Evolutionary conservation across 2,329 filamentous ascomycete genomes (phyloP).

Genomic region (Clonostachys sp.): DNA sequence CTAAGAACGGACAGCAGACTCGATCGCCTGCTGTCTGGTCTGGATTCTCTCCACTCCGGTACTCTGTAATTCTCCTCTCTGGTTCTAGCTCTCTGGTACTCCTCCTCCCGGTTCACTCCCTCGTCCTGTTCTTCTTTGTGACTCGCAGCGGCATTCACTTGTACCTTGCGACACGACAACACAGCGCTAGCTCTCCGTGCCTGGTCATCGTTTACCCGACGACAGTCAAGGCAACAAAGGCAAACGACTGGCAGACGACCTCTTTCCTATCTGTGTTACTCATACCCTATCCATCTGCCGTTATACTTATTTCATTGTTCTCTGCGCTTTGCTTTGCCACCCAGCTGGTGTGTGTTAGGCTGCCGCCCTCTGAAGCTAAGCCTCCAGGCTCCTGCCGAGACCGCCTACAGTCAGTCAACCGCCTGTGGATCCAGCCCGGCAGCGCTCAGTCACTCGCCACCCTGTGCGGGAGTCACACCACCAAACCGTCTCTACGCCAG

Average conservation of each 20-base stretch:
- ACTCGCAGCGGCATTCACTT: conserved; percentile 45
- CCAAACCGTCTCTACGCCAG: not conserved
- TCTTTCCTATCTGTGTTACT: conserved; percentile 1
- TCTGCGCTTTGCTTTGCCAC: not conserved
- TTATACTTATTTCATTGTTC: not conserved
- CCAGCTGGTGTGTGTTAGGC: not conserved
- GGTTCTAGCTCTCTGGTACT: conserved; percentile 3
- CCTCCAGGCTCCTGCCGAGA: conserved; percentile 1
- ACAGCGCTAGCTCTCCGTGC: no score
- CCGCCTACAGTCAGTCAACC: not conserved
- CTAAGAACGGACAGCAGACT: conserved; percentile 6
- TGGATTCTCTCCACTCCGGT: conserved; percentile 15
- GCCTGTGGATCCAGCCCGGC: conserved; percentile 10
- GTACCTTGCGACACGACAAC: conserved; percentile 34
- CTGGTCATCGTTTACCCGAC: no score
- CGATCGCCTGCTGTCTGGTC: conserved; percentile 48
- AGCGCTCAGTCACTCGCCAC: conserved; percentile 22
- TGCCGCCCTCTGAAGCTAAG: conserved; percentile 10
- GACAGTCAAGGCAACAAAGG: conserved; percentile 1
- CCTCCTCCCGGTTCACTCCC: conserved; percentile 1
- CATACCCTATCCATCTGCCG: not conserved
- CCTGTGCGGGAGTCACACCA: conserved; percentile 31
- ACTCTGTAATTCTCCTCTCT: conserved; percentile 8
- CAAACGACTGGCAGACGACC: conserved; percentile 2
- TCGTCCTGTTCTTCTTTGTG: conserved; percentile 7